Percentiles rank a stretch among this genome's conserved stretches.
phyloP scores from a whole-genome alignment of 176 grass and related monocot species.

The Musa beccarii region DNA sequence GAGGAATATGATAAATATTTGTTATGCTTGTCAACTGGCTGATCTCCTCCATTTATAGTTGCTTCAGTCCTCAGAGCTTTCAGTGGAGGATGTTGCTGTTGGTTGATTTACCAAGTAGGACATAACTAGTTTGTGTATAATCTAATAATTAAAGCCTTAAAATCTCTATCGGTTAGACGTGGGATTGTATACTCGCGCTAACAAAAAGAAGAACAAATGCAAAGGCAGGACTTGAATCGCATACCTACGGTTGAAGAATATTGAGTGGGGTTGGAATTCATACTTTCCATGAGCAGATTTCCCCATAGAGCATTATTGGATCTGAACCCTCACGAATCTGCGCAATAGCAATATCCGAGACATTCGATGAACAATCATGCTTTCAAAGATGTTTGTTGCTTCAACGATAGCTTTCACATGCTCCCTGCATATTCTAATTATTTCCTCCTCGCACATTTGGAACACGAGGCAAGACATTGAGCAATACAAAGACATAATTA shows the following conservation, averaged over 20 bases:
- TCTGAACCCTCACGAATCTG: constrained; percentile 92
- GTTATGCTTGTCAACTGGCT: constrained; percentile 31
- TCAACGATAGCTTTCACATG: constrained; percentile 99
- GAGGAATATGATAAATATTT: too few relatives aligned
- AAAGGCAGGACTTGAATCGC: not conserved
- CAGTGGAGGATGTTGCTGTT: not conserved
- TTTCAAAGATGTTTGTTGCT: constrained; percentile 98
- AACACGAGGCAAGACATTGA: not conserved
- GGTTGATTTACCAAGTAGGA: not conserved
- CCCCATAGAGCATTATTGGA: constrained; percentile 96
- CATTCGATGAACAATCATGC: constrained; percentile 99
- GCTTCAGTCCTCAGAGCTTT: constrained; percentile 73
- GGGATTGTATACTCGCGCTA: not conserved
- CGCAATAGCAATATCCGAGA: constrained; percentile 97
- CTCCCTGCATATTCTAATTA: constrained; percentile 93
- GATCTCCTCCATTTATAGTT: constrained; percentile 50
- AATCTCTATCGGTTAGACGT: too few relatives aligned
- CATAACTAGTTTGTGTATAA: not conserved
- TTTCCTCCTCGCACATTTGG: constrained; percentile 64
- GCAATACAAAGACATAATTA: too few relatives aligned
- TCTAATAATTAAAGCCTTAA: too few relatives aligned
- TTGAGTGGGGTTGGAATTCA: constrained; percentile 14
- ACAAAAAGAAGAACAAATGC: not conserved
- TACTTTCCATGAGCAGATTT: constrained; percentile 99
- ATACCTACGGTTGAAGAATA: not conserved